Evolutionary conservation across 139 green algal genomes (phyloP), one percentile per base, ranked within the genome.

Genomic region (Chlamydomonas urium): DNA sequence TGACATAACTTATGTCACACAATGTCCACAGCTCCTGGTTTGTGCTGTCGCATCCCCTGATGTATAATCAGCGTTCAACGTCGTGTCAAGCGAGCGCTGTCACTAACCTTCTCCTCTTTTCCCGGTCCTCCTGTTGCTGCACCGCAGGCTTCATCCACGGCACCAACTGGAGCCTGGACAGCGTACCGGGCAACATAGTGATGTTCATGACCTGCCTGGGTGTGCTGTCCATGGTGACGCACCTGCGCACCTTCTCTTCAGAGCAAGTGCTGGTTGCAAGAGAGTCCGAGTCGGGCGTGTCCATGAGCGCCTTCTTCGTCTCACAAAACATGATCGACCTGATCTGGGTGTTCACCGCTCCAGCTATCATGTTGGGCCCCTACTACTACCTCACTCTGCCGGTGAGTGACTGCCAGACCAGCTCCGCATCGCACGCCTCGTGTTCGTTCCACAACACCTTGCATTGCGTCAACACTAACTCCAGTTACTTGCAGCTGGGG

Each of bases 361-460:
- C 79, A 4, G 79, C 74, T 1, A 26, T 81, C 2, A 72, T 67
- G 47, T 47, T 80, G 37, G 79, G 50, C 14, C 60, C 60, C 21
- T 85, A 85, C 66, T 85, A 81, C 66, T 79, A 85, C 79, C 79
- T 85, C 35, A 85, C 79, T 1, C 47, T 85, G 61, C 74, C 78
- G 23, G 66, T 73, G 31, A 73, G 66, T 47, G 21, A 5, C 23
- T 69, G 8, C 45, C 45, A 26, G 45, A n/a, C n/a, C n/a, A n/a
- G n/a, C n/a, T n/a, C n/a, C n/a, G n/a, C n/a, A n/a, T n/a, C n/a
- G n/a, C n/a, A n/a, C n/a, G n/a, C n/a, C n/a, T n/a, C n/a, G n/a
- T n/a, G n/a, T n/a, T n/a, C n/a, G n/a, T n/a, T n/a, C n/a, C n/a
- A n/a, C n/a, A n/a, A n/a, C n/a, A n/a, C n/a, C n/a, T n/a, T n/a